These are phyloP conservation scores for Fomitopsis palustris DNA, from an alignment of 1,284 basidiomycete genomes.

Conservation along the genomic window DNA sequence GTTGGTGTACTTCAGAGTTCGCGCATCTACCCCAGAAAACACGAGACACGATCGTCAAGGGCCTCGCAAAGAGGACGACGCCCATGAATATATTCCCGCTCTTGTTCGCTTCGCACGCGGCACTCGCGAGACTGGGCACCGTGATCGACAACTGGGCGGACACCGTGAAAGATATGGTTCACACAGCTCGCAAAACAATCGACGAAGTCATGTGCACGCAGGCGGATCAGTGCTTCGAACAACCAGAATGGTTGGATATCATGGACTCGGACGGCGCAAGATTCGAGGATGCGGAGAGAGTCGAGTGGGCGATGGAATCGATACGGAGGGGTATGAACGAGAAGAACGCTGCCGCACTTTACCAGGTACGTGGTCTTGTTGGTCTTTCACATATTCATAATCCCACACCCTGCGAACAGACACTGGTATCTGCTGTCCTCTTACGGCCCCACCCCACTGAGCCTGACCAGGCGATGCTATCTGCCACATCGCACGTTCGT, in stretches of 20 bases:
- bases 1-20: conserved; percentile 83
- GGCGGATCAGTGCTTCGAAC: conserved; percentile 61
- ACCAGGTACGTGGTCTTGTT: conserved; percentile 53
- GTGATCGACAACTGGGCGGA: conserved; percentile 70
- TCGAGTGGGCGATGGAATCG: conserved; percentile 68
- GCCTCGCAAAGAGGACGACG: conserved; percentile 64
- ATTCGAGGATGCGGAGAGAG: conserved; percentile 73
- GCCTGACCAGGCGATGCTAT: conserved; percentile 55
- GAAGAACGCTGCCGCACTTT: conserved; percentile 61
- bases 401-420: conserved; percentile 37
- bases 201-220: conserved; percentile 60
- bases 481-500: conserved; percentile 61
- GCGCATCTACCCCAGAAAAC: conserved; percentile 63
- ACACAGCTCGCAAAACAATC: conserved; percentile 52
- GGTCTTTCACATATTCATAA: conserved; percentile 5
- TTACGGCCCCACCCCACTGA: conserved; percentile 64
- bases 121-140: conserved; percentile 48
- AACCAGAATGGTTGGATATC: conserved; percentile 68
- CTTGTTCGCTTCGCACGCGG: conserved; percentile 64
- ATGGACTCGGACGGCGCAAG: conserved; percentile 64
- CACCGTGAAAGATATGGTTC: conserved; percentile 59
- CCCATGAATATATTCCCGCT: conserved; percentile 64
- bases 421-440: conserved; percentile 71
- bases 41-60: conserved; percentile 66
- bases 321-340: conserved; percentile 57